Percentiles rank a stretch among this genome's conserved stretches.
These are phyloP conservation scores for Tetrapyrgos nigripes DNA, from an alignment of 1,284 basidiomycete genomes.

Conservation along the genomic window DNA sequence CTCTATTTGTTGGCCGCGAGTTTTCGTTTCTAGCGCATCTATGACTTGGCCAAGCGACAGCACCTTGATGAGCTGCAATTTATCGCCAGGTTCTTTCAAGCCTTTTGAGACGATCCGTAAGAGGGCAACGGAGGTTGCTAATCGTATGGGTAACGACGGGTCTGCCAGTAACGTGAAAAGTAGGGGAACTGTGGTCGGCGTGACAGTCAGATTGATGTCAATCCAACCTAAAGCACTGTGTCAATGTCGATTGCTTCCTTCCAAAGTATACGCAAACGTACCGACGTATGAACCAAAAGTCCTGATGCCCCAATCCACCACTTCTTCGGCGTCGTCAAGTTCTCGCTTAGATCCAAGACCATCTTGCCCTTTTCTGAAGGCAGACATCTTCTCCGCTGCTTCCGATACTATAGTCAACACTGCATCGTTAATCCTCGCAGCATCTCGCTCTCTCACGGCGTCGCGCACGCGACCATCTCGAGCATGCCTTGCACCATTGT, in stretches of 20 bases:
- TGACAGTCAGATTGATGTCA: constrained; percentile 96
- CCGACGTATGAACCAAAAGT: constrained; percentile 95
- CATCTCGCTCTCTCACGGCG: constrained; percentile 90
- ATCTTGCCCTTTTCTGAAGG: constrained; percentile 56
- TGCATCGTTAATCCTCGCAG: constrained; percentile 86
- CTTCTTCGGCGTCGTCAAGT: constrained; percentile 71
- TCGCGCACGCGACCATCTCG: constrained; percentile 88
- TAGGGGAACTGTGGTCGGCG: constrained; percentile 86
- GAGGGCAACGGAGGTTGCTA: constrained; percentile 84
- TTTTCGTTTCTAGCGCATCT: constrained; percentile 80
- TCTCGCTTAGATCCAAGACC: constrained; percentile 51
- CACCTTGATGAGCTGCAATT: constrained; percentile 90
- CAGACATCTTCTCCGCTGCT: constrained; percentile 65
- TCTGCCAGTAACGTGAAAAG: constrained; percentile 90
- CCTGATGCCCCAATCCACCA: constrained; percentile 88
- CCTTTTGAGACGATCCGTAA: constrained; percentile 91
- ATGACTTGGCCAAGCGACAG: constrained; percentile 86
- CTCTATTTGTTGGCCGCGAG: constrained; percentile 69
- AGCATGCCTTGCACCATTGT: constrained; percentile 70
- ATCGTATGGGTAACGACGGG: constrained; percentile 77
- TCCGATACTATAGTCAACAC: constrained; percentile 87
- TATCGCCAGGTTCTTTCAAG: constrained; percentile 90
- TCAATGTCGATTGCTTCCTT: background rate
- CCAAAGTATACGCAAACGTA: constrained; percentile 52
- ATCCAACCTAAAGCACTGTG: constrained; percentile 81